Conservation (phyloP, 1,284 basidiomycete species). For the Ceratobasidium sp. region DNA sequence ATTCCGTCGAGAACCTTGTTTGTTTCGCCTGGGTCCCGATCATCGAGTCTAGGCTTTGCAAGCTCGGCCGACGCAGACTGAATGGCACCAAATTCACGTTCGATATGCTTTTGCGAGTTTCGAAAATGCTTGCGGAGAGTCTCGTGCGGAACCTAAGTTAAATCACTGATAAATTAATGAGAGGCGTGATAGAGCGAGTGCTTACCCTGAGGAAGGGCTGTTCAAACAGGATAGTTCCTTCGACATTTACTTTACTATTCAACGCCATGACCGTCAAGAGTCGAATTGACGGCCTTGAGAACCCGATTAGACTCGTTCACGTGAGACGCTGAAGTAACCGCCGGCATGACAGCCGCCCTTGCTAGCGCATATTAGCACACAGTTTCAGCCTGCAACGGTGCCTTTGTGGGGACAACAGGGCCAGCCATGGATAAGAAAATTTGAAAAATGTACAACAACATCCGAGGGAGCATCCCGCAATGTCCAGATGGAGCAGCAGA, state of each 20-base stretch:
- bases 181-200: conserved; percentile 36
- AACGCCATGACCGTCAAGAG: conserved; percentile 36
- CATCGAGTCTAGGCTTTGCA: conserved; percentile 52
- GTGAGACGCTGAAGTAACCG: neutral
- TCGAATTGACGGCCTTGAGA: neutral
- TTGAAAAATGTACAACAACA: neutral
- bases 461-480: neutral
- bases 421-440: conserved; percentile 1
- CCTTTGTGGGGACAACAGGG: too few relatives aligned
- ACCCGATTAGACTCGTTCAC: conserved; percentile 6
- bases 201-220: conserved; percentile 81
- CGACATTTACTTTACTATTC: conserved; percentile 48
- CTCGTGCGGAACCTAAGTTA: conserved; percentile 78
- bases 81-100: conserved; percentile 72
- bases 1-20: conserved; percentile 72
- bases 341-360: neutral
- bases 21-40: conserved; percentile 58
- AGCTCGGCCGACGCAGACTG: conserved; percentile 65
- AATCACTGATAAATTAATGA: conserved; percentile 40
- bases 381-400: too few relatives aligned
- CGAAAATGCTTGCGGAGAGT: conserved; percentile 84
- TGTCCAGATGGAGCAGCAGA: neutral
- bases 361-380: too few relatives aligned
- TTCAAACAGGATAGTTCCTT: conserved; percentile 85
- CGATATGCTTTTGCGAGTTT: conserved; percentile 76